Percentiles rank a stretch among this genome's conserved stretches.
These are phyloP conservation scores for Pseudocercospora crystallina DNA, from an alignment of 2,329 filamentous ascomycete genomes.

Conservation along the genomic window DNA sequence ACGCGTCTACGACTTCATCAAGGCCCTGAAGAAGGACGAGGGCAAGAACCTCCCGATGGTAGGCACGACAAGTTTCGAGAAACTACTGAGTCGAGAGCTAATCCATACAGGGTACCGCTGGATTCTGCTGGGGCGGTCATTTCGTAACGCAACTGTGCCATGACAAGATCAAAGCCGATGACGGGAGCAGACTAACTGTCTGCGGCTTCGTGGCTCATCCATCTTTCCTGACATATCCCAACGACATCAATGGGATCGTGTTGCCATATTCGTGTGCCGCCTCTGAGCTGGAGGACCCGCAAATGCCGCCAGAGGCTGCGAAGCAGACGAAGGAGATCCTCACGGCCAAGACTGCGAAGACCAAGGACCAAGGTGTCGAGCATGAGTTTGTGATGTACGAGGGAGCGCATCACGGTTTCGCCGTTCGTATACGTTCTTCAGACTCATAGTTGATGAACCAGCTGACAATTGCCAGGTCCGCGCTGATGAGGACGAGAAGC, in stretches of 20 bases:
- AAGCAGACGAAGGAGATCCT: slow-evolving; percentile 36
- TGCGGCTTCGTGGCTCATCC: slow-evolving; percentile 40
- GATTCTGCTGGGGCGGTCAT: slow-evolving; percentile 36
- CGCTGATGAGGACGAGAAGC: slow-evolving; percentile 35
- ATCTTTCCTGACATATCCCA: slow-evolving; percentile 34
- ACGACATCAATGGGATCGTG: slow-evolving; percentile 36
- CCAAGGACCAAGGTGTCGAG: slow-evolving; percentile 34
- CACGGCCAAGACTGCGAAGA: slow-evolving; percentile 35
- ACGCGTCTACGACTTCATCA: slow-evolving; percentile 30
- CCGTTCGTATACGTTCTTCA: slow-evolving; percentile 20
- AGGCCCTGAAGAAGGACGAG: slow-evolving; percentile 30
- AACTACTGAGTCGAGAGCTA: too few species aligned
- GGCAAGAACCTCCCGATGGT: slow-evolving; percentile 30
- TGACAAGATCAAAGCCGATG: slow-evolving; percentile 30
- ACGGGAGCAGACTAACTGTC: slow-evolving; percentile 34
- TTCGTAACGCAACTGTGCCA: slow-evolving; percentile 36
- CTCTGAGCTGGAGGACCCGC: slow-evolving; percentile 30
- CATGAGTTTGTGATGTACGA: slow-evolving; percentile 41
- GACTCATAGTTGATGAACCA: not conserved
- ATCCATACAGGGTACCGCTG: not conserved
- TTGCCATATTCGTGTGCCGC: slow-evolving; percentile 38
- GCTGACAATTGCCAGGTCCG: slow-evolving; percentile 15
- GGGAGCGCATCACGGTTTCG: slow-evolving; percentile 40
- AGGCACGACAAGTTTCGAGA: slow-evolving; percentile 36
- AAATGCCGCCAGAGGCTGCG: slow-evolving; percentile 33